Evolutionary conservation across 305 asterid species (phyloP).

Genomic region (Plantago lanceolata): DNA sequence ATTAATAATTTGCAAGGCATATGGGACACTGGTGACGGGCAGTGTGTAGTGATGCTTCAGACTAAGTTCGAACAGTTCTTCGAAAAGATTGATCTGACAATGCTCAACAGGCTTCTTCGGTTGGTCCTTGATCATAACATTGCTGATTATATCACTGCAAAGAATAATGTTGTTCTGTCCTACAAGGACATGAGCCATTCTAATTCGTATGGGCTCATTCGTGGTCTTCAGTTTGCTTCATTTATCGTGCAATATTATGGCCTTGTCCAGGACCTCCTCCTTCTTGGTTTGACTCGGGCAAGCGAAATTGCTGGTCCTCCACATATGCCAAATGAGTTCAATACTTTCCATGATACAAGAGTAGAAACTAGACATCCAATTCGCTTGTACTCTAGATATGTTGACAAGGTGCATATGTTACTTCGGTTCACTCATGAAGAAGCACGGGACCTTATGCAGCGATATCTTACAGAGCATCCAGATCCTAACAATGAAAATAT

Average conservation of each 20-base stretch:
- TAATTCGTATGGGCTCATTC: conserved; percentile 94
- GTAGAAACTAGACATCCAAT: conserved; percentile 92
- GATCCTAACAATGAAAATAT: conserved; percentile 99
- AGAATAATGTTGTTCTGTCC: conserved; percentile 90
- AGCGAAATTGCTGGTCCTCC: conserved; percentile 99
- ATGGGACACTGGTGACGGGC: conserved; percentile 99
- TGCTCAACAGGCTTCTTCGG: conserved; percentile 96
- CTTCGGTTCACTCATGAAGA: conserved; percentile 97
- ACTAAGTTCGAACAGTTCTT: conserved; percentile 92
- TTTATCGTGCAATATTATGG: conserved; percentile 98
- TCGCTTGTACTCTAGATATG: conserved; percentile 88
- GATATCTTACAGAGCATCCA: conserved; percentile 98
- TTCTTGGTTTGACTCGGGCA: conserved; percentile 95
- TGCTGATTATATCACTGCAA: conserved; percentile 98
- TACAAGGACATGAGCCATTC: conserved; percentile 99
- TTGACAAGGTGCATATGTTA: conserved; percentile 91
- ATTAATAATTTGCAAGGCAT: conserved; percentile 85
- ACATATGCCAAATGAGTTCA: conserved; percentile 96
- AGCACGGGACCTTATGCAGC: conserved; percentile 97
- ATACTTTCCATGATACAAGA: conserved; percentile 80
- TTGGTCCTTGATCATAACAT: conserved; percentile 96
- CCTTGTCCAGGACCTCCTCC: conserved; percentile 88
- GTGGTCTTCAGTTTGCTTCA: conserved; percentile 99
- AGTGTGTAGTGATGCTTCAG: conserved; percentile 98
- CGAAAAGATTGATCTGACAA: conserved; percentile 93